phyloP scores from a whole-genome alignment of 139 green algal genomes.

The Choricystis sp. region DNA sequence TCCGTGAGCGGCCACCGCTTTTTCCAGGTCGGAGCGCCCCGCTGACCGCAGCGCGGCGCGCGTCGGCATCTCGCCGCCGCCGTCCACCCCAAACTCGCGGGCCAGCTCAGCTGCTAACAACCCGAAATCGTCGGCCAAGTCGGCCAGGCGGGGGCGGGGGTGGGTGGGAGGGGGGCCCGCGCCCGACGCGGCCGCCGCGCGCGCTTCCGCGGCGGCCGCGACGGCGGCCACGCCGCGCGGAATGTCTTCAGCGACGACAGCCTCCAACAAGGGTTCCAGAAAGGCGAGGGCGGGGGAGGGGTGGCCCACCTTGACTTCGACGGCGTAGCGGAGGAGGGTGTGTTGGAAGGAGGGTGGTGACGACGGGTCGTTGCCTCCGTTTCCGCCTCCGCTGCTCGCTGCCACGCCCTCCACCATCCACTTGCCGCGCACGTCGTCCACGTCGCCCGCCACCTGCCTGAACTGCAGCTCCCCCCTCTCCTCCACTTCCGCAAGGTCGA shows the following conservation, averaged over 20 bases:
- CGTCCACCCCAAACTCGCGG: slow-evolving; percentile 15
- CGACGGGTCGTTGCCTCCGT: background rate
- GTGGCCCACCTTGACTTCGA: slow-evolving; percentile 31
- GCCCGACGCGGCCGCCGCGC: background rate
- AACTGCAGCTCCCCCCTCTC: slow-evolving; percentile 37
- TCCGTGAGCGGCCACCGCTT: slow-evolving; percentile 34
- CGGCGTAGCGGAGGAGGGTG: slow-evolving; percentile 40
- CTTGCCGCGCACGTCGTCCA: slow-evolving; percentile 41
- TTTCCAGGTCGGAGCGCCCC: slow-evolving; percentile 25
- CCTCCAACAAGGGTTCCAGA: slow-evolving; percentile 39
- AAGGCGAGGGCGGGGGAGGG: slow-evolving; percentile 16
- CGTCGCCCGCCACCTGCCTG: slow-evolving; percentile 26
- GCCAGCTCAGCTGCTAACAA: slow-evolving; percentile 27
- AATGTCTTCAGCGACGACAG: slow-evolving; percentile 37
- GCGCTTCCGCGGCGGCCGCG: slow-evolving; percentile 25
- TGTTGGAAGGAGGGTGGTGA: background rate
- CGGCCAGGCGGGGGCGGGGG: slow-evolving; percentile 8
- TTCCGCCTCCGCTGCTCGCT: background rate
- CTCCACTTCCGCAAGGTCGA: slow-evolving; percentile 31
- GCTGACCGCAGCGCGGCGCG: background rate
- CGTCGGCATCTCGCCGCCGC: slow-evolving; percentile 7
- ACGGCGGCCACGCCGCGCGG: slow-evolving; percentile 33
- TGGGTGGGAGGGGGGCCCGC: slow-evolving; percentile 2
- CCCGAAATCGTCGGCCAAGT: slow-evolving; percentile 20
- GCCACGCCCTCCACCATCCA: slow-evolving; percentile 25